Percentiles rank a stretch among this genome's conserved stretches.
phyloP scores from a whole-genome alignment of 163 green algal species.

The Scenedesmus sp. region DNA sequence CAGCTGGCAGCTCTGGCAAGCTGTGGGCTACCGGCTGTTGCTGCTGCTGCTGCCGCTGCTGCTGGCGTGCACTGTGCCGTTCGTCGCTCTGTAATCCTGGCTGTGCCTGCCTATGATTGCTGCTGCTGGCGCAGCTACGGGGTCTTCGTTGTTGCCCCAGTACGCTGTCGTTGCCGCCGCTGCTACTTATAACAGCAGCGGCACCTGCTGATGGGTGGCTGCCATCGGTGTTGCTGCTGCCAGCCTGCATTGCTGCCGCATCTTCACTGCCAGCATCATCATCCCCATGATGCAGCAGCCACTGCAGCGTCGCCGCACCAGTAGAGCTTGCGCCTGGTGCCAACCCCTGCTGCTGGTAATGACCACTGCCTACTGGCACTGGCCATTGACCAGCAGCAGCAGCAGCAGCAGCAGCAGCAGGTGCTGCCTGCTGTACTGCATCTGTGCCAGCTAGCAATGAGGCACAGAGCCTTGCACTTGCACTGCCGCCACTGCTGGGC shows the following conservation, averaged over 20 bases:
- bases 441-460: background rate
- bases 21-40: background rate
- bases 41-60: background rate
- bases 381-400: background rate
- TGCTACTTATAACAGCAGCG: background rate
- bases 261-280: background rate
- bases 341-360: background rate
- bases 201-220: background rate
- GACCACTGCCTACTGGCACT: background rate
- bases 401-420: background rate
- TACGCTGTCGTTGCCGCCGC: background rate
- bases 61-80: background rate
- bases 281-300: background rate
- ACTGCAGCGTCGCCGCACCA: background rate
- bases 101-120: background rate
- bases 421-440: constrained; percentile 2
- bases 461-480: background rate
- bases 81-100: background rate
- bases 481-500: background rate
- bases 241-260: background rate
- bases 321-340: background rate
- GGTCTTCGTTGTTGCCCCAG: background rate
- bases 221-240: background rate
- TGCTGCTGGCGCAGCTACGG: constrained; percentile 1
- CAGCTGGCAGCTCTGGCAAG: background rate